Conservation (phyloP, 1,284 basidiomycete genomes). For the Baeospora myosura region DNA sequence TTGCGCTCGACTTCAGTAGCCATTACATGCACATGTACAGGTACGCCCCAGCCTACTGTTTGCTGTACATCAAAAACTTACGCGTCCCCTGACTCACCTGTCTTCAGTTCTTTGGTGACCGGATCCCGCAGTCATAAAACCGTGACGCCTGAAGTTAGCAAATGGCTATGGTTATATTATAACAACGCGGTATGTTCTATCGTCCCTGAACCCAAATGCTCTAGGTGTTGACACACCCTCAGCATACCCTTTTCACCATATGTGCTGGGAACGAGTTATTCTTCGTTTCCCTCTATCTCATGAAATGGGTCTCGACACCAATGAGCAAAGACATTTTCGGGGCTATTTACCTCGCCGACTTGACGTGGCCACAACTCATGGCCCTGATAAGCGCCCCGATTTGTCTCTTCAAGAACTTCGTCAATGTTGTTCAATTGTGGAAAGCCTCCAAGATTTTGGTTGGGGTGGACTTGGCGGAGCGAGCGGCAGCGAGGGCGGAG, state of each 20-base stretch:
- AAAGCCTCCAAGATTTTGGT: constrained; percentile 95
- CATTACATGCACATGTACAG: constrained; percentile 99
- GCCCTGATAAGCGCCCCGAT: constrained; percentile 66
- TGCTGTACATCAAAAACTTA: neutral
- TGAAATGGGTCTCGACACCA: constrained; percentile 75
- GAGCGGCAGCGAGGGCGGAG: constrained; percentile 60
- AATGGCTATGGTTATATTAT: constrained; percentile 91
- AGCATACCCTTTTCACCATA: constrained; percentile 86
- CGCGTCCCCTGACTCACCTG: constrained; percentile 6
- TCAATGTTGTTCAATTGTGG: constrained; percentile 97
- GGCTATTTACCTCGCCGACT: constrained; percentile 17
- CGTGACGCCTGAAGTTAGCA: constrained; percentile 86
- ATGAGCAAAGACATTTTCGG: neutral
- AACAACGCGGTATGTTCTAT: constrained; percentile 70
- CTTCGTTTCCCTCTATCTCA: constrained; percentile 93
- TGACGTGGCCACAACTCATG: constrained; percentile 81
- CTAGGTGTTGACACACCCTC: constrained; percentile 9
- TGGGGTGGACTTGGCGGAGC: constrained; percentile 81
- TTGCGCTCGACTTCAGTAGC: constrained; percentile 94
- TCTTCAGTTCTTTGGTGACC: constrained; percentile 79
- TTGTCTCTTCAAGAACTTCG: constrained; percentile 82
- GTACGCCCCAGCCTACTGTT: constrained; percentile 35
- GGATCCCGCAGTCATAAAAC: constrained; percentile 91
- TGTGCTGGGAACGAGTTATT: constrained; percentile 98
- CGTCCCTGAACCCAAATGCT: constrained; percentile 1